Conservation (phyloP, 1,284 basidiomycete species). For the Cryptococcus jaspeensis region DNA sequence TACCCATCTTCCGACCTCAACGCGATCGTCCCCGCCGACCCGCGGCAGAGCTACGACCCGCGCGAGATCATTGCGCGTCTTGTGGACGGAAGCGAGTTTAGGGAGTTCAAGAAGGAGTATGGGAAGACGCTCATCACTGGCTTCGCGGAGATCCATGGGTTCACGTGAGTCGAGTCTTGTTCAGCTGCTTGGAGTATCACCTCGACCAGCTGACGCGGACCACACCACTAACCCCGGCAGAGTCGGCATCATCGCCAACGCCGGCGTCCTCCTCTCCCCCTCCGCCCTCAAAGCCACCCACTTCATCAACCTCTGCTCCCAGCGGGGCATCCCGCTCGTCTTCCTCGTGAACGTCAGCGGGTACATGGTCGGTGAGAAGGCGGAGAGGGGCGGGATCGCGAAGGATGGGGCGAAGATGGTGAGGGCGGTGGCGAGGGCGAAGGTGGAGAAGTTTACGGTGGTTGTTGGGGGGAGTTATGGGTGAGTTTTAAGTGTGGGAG, state of each 20-base stretch:
- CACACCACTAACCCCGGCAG: too few relatives aligned
- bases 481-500: constrained; percentile 15
- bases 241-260: constrained; percentile 88
- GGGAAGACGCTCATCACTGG: constrained; percentile 86
- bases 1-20: constrained; percentile 79
- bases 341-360: constrained; percentile 91
- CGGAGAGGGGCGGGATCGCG: constrained; percentile 90
- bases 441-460: constrained; percentile 91
- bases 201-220: too few relatives aligned
- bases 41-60: constrained; percentile 87
- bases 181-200: too few relatives aligned
- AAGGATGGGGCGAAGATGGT: constrained; percentile 99
- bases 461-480: constrained; percentile 94
- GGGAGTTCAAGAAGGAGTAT: constrained; percentile 95
- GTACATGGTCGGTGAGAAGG: constrained; percentile 94
- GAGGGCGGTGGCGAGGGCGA: constrained; percentile 87
- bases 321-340: constrained; percentile 81
- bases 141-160: constrained; percentile 87
- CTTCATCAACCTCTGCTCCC: constrained; percentile 92
- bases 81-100: constrained; percentile 86
- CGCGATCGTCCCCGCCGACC: constrained; percentile 86
- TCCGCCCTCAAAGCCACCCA: constrained; percentile 92
- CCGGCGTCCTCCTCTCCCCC: constrained; percentile 89
- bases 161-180: too few relatives aligned
- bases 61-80: constrained; percentile 86